Percentiles rank a stretch among this genome's conserved stretches.
These are phyloP conservation scores for Herpetospermum pedunculosum DNA, from an alignment of 306 rosid species.

Conservation along the genomic window DNA sequence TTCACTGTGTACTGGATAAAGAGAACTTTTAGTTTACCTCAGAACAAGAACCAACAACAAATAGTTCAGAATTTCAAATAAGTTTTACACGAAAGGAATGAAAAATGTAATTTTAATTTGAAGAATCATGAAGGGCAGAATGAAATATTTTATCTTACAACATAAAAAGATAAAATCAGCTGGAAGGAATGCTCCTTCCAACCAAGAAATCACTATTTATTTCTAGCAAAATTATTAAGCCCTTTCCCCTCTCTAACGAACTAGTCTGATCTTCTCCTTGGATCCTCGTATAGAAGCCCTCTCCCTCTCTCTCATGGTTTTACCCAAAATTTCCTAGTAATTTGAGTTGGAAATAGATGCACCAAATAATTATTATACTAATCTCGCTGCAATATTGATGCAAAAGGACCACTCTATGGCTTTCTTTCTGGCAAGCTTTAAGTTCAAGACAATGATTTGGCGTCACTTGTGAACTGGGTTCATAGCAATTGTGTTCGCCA, in stretches of 20 bases:
- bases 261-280: background rate
- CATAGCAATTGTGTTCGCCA: background rate
- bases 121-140: background rate
- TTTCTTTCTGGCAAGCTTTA: background rate
- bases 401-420: background rate
- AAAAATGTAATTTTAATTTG: background rate
- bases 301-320: background rate
- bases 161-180: too few species aligned
- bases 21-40: background rate
- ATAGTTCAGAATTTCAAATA: background rate
- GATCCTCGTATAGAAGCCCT: background rate
- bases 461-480: background rate
- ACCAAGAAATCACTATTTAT: background rate
- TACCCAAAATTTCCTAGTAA: background rate
- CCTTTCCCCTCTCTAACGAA: background rate
- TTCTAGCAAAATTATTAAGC: background rate
- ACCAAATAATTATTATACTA: background rate
- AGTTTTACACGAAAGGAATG: background rate
- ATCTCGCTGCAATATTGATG: background rate
- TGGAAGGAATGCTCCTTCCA: too few species aligned
- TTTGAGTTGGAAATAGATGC: background rate
- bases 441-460: background rate
- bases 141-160: too few species aligned
- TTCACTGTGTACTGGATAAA: conserved; percentile 40
- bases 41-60: background rate